These are phyloP conservation scores for Trypanosoma vivax DNA, from an alignment of 208 protist genomes.

Conservation along the genomic window DNA sequence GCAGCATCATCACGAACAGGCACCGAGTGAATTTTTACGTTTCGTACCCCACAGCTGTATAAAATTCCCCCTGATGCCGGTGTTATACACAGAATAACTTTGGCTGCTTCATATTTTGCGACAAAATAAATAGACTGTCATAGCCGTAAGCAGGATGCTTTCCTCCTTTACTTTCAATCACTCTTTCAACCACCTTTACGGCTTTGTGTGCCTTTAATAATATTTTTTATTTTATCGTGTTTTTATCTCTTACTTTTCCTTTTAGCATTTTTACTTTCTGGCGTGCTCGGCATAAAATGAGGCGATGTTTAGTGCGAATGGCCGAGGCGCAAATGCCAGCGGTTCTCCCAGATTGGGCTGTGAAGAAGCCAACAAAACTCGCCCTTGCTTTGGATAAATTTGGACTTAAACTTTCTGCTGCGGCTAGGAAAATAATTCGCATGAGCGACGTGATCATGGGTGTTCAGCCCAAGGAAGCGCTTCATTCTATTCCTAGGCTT, in stretches of 20 bases:
- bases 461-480: constrained; percentile 65
- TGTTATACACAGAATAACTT: too few species aligned
- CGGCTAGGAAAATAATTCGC: constrained; percentile 38
- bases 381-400: constrained; percentile 26
- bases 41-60: not conserved
- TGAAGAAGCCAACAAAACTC: constrained; percentile 23
- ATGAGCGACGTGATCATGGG: constrained; percentile 67
- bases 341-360: constrained; percentile 64
- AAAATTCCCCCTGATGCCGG: not conserved
- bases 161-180: not conserved
- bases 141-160: not conserved
- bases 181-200: not conserved
- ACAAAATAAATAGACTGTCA: too few species aligned
- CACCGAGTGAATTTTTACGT: too few species aligned
- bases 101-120: too few species aligned
- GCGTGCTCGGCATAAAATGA: constrained; percentile 8
- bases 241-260: constrained; percentile 1
- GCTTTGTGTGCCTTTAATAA: constrained; percentile 1
- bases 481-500: constrained; percentile 76
- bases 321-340: constrained; percentile 27
- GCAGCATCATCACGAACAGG: not conserved
- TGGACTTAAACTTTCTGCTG: constrained; percentile 28
- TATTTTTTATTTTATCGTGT: constrained; percentile 7
- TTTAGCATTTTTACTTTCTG: constrained; percentile 8
- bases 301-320: constrained; percentile 6